phyloP scores from a whole-genome alignment of 1,284 basidiomycete genomes.

The Volvariella surrecta region DNA sequence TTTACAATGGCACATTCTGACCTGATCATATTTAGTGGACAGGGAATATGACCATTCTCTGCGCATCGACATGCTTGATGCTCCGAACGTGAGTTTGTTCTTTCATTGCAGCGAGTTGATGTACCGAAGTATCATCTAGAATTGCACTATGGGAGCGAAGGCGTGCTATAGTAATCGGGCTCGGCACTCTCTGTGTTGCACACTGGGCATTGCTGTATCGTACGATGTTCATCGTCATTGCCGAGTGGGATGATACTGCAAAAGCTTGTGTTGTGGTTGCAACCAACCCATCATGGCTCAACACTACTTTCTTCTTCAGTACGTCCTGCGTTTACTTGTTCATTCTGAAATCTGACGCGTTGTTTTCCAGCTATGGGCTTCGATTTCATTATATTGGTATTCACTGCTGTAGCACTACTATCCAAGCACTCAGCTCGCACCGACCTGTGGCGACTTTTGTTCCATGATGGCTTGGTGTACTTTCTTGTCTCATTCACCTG shows the following conservation, averaged over 20 bases:
- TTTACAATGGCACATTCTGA: neutral
- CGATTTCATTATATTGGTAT: conserved; percentile 49
- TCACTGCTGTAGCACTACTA: conserved; percentile 44
- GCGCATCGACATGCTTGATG: conserved; percentile 61
- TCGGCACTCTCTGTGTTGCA: conserved; percentile 45
- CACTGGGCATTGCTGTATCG: conserved; percentile 63
- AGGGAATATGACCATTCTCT: conserved; percentile 56
- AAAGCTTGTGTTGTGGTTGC: conserved; percentile 40
- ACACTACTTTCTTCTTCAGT: conserved; percentile 64
- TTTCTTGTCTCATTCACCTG: conserved; percentile 55
- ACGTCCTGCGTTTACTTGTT: conserved; percentile 6
- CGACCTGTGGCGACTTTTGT: conserved; percentile 54
- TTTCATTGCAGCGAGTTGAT: neutral
- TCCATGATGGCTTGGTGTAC: conserved; percentile 63
- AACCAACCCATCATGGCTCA: conserved; percentile 47
- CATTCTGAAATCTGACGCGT: conserved; percentile 2
- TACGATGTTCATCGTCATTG: conserved; percentile 57
- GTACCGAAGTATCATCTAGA: conserved; percentile 23
- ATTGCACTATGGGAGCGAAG: conserved; percentile 64
- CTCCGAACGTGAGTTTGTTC: conserved; percentile 53
- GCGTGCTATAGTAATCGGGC: conserved; percentile 34
- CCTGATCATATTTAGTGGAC: conserved; percentile 32
- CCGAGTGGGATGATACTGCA: conserved; percentile 35
- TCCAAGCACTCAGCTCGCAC: conserved; percentile 41
- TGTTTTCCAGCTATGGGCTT: conserved; percentile 50